Evolutionary conservation across 78 protist genomes (phyloP), one percentile per base, ranked within the genome.

Genomic region (Cyanophora paradoxa): DNA sequence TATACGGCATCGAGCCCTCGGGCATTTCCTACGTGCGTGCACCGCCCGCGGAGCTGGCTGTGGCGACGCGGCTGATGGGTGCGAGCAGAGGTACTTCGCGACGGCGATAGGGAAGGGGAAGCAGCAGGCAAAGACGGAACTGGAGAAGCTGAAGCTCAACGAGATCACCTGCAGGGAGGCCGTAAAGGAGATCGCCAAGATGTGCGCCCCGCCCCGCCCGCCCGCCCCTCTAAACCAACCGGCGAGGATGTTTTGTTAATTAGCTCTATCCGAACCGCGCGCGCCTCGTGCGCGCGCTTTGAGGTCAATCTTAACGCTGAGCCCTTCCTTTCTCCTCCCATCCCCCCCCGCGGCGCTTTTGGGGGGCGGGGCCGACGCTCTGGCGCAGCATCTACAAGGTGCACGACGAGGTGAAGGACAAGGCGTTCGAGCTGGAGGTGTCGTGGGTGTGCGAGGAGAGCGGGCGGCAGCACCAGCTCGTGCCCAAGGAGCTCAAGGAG

Each of bases 341-440:
- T n/a, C n/a, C n/a, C n/a, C n/a, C n/a, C n/a, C n/a, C n/a, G n/a
- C 54, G 33, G 34, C 58, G 22, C 56, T 58, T 40, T 13, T 22
- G n/a, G 57, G 36, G 33, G 30, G 26, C 11, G 1, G 3, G 19
- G 4, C 30, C 31, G 33, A 17, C 3, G 0, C 50, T 0, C 26
- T 59, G 16, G 41, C 44, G 33, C 76, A 88, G 91, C 86, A 86
- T 94, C 30, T 59, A 90, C 85, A 26, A 59, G 48, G 77, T 85
- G 44, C 97, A 95, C 79, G 97, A 93, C 75, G 95, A 89, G 34
- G 80, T 56, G 56, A 94, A 94, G 84, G 98, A 96, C 72, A 95
- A 95, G 86, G 92, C 75, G 36, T 87, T 90, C 50, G 94, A 92
- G 75, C 76, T 96, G 16, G 99, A 96, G 78, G 33, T 96, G 57